These are phyloP conservation scores for Pichia sp. DNA, from an alignment of 1,139 yeast species.

Conservation along the genomic window DNA sequence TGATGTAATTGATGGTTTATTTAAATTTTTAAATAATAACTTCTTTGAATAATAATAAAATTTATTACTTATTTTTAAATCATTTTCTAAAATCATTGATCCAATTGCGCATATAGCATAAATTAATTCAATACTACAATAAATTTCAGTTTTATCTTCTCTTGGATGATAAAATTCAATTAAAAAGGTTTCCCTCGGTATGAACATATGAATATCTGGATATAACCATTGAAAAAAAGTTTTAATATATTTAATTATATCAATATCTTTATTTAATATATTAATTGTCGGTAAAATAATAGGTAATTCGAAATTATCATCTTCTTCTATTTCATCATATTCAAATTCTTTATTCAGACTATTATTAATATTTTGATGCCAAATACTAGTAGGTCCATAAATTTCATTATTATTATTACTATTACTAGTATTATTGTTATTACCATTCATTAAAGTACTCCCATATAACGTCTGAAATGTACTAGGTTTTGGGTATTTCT, in stretches of 20 bases:
- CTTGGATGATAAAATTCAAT: slow-evolving; percentile 45
- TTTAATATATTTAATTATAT: slow-evolving; percentile 44
- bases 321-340: not conserved
- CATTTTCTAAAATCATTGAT: slow-evolving; percentile 44
- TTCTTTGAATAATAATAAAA: slow-evolving; percentile 44
- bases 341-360: slow-evolving; percentile 3
- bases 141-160: slow-evolving; percentile 12
- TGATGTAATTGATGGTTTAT: slow-evolving; percentile 1
- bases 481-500: slow-evolving; percentile 12
- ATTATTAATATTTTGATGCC: slow-evolving; percentile 9
- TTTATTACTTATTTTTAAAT: slow-evolving; percentile 36
- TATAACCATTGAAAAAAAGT: slow-evolving; percentile 58
- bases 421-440: too few species aligned
- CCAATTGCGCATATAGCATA: slow-evolving; percentile 53
- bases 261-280: slow-evolving; percentile 19
- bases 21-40: slow-evolving; percentile 31
- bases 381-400: slow-evolving; percentile 49
- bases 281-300: not conserved
- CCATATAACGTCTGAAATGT: slow-evolving; percentile 11
- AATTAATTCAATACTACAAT: slow-evolving; percentile 41
- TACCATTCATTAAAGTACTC: too few species aligned
- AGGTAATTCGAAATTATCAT: not conserved
- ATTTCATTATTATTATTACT: slow-evolving; percentile 25
- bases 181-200: slow-evolving; percentile 57
- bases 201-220: slow-evolving; percentile 55